Conservation (phyloP, 305 asterid species). For the Solanum hybrid region DNA sequence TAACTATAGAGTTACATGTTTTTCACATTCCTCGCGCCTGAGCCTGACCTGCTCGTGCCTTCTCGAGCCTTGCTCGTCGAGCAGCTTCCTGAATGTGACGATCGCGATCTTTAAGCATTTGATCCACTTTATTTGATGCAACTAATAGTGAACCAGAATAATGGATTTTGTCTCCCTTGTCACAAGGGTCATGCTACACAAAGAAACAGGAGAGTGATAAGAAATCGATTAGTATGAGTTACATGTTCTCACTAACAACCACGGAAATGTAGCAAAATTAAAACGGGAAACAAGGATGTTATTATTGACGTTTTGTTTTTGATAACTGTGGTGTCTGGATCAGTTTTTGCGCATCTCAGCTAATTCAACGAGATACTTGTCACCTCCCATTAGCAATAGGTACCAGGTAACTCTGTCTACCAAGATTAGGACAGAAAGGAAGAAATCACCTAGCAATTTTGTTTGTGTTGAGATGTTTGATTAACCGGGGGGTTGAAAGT, state of each 20-base stretch:
- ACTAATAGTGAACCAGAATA: conserved; percentile 75
- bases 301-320: neutral
- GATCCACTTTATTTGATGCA: conserved; percentile 60
- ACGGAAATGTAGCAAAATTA: neutral
- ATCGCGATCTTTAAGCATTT: conserved; percentile 79
- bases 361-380: neutral
- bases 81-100: conserved; percentile 72
- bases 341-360: neutral
- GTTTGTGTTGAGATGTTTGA: neutral
- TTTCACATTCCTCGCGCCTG: conserved; percentile 27
- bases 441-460: neutral
- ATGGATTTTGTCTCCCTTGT: conserved; percentile 40
- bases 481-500: neutral
- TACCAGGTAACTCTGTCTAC: neutral
- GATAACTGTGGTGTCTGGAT: neutral
- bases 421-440: neutral
- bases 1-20: conserved; percentile 4
- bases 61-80: conserved; percentile 60
- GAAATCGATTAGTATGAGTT: neutral
- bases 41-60: conserved; percentile 32
- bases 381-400: neutral
- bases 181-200: conserved; percentile 34
- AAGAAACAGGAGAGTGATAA: neutral
- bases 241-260: neutral
- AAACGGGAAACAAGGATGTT: neutral